Base-by-base conservation (phyloP, 2,329 filamentous ascomycete genomes). In the Botrytis tulipae region DNA sequence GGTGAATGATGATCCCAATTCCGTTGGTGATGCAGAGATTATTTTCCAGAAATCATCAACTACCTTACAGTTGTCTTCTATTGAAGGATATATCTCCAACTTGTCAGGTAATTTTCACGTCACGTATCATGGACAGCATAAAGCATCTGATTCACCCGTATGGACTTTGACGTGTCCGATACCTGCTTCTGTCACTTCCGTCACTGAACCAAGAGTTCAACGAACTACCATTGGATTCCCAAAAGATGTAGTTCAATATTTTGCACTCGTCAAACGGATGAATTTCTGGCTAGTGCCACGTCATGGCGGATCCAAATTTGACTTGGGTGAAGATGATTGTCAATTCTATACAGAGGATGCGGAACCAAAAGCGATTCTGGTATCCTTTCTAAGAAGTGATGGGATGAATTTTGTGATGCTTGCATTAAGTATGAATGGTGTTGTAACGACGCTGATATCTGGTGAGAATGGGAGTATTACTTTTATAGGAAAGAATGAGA, bases 371-470 rank as follows among this genome's bases (percentile, higher is more conserved):
- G 62, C 72, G 3, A 71, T 76, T 74, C 37, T 76, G 25, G 25
- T 74, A 8, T 76, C 74, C 7, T 74, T 74, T 20, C 29, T 76
- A n/a, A 57, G 51, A n/a, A 42, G 37, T 48, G 67, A 74, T 72
- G 73, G 74, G 16, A 62, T 62, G 35, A 71, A 76, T 42, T 37
- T 75, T 16, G 70, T 73, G 16, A 48, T 76, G 48, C 65, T 76
- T 61, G 74, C 71, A 20, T 14, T 76, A 57, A 76, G 75, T 42
- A 37, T 75, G 20, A 37, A 75, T 62, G 74, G 73, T 32, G 54
- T 74, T 40, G 57, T 69, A 14, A 73, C 54, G 18, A 70, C 71
- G 0, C 22, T 76, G 10, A 72, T 65, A 48, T 63, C 74, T 20
- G 69, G 70, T 57, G 29, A 37, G 0, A 29, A 73, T 22, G 75